Percentiles rank a stretch among this genome's conserved stretches.
Conservation (phyloP, 768 basidiomycete species). For the Rhodotorula babjevae region DNA sequence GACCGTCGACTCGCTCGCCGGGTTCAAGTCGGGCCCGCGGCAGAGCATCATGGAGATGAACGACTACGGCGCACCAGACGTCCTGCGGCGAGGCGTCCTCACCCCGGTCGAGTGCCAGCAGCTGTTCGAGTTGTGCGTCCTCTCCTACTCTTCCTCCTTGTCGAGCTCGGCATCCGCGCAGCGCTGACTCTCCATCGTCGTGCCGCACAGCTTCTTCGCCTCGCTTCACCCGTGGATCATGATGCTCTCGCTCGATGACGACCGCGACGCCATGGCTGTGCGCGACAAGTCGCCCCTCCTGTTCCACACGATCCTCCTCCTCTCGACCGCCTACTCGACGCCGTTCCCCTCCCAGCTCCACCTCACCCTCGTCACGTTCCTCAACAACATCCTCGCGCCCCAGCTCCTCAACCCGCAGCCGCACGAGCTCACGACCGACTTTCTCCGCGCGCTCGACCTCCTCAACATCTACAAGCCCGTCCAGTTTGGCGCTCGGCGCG, state of each 20-base stretch:
- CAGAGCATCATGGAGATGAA: neutral
- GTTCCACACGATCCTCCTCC: conserved; percentile 36
- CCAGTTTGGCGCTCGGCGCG: conserved; percentile 26
- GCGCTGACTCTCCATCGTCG: no score
- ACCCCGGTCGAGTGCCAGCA: conserved; percentile 32
- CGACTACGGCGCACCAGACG: conserved; percentile 37
- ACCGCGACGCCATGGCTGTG: conserved; percentile 27
- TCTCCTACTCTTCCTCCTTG: neutral
- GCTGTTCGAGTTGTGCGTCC: conserved; percentile 35
- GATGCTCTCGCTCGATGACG: conserved; percentile 36
- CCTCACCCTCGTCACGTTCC: conserved; percentile 36
- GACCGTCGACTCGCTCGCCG: conserved; percentile 22
- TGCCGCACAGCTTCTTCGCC: conserved; percentile 27
- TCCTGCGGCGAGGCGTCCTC: conserved; percentile 21
- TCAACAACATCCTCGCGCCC: conserved; percentile 38
- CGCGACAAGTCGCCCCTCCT: conserved; percentile 20
- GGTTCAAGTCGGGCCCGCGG: neutral
- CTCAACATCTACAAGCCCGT: conserved; percentile 38
- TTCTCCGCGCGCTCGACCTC: conserved; percentile 36
- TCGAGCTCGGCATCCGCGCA: neutral
- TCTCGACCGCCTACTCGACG: conserved; percentile 37
- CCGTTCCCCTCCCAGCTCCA: conserved; percentile 37
- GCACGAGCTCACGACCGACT: conserved; percentile 38
- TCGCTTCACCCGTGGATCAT: conserved; percentile 38
- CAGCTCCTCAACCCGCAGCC: conserved; percentile 38